phyloP scores from a whole-genome alignment of 495 filamentous ascomycete genomes.

The Articulospora tetracladia region DNA sequence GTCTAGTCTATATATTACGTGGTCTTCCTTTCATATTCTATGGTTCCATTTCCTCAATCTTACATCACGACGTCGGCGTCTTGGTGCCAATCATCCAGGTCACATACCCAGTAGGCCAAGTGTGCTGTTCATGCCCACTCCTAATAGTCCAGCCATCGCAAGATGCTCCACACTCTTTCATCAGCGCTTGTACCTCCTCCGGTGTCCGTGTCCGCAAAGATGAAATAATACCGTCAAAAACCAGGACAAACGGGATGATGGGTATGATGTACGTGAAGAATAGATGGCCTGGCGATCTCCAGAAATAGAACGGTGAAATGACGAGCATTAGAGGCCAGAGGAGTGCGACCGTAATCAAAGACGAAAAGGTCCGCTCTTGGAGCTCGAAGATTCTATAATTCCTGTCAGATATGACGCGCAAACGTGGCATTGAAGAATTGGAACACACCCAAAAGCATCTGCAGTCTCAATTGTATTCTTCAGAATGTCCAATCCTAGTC shows the following conservation, averaged over 20 bases:
- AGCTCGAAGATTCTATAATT: conserved; percentile 67
- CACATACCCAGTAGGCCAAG: conserved; percentile 45
- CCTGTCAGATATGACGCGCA: conserved; percentile 3
- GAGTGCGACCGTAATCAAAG: conserved; percentile 48
- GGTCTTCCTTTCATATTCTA: background rate
- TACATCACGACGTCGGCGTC: conserved; percentile 21
- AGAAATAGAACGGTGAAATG: conserved; percentile 56
- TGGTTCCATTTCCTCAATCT: too few relatives aligned
- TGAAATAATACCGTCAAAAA: conserved; percentile 65
- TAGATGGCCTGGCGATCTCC: conserved; percentile 52
- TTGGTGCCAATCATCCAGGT: conserved; percentile 47
- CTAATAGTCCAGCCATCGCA: conserved; percentile 48
- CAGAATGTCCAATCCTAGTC: conserved; percentile 52
- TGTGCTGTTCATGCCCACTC: conserved; percentile 45
- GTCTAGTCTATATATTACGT: too few relatives aligned
- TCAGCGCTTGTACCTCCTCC: conserved; percentile 55
- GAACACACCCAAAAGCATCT: conserved; percentile 57
- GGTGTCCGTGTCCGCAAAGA: conserved; percentile 60
- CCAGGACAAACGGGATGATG: conserved; percentile 57
- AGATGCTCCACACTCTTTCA: conserved; percentile 45
- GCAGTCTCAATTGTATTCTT: conserved; percentile 57
- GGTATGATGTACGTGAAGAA: conserved; percentile 64
- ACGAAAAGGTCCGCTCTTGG: conserved; percentile 52
- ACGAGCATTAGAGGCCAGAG: conserved; percentile 51
- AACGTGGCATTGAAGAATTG: conserved; percentile 4